Evolutionary conservation across 768 basidiomycete genomes (phyloP), one percentile per base, ranked within the genome.

Genomic region (Chiua virens): DNA sequence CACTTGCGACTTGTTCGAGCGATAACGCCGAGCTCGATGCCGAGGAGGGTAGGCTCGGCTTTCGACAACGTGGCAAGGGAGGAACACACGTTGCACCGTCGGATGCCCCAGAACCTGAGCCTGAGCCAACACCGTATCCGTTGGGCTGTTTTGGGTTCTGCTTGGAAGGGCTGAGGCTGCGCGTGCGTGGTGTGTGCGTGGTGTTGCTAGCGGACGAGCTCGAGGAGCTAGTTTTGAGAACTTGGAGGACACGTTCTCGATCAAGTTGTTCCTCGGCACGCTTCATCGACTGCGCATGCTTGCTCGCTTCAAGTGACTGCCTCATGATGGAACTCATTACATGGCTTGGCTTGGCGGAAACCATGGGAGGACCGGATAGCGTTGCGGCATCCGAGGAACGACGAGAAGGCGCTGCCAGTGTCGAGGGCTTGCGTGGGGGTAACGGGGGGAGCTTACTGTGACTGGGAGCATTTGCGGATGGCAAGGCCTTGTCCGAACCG

Each of bases 291-390:
- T 87, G 83, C 1, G 80, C 89, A 0, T 80, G 79, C 60, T 87
- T 87, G 50, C 80, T 83, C 7, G 89, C 89, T 46, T 86, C 82
- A 1, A 92, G 71, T 20, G 81, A 83, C 66, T 90, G 87, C 52
- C 79, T 79, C 71, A 88, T 88, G n/a, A 88, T 70, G 0, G 78
- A 75, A 11, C 82, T 85, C 21, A 81, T 82, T 25, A 81, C 68
- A 47, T 87, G 85, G 4, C 55, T 51, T 4, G 68, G 59, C 25
- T 50, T 68, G 23, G 36, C 11, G n/a, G 56, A 71, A 53, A 55
- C 61, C 22, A 62, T 49, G 27, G 66, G 60, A 45, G 58, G 45
- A 25, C 48, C 52, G 3, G 47, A 45, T 10, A 59, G 32, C 0
- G 56, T 45, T 8, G 44, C 34, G 7, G 45, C 45, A 22, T 66